Percentiles rank a stretch among this genome's conserved stretches.
phyloP scores from a whole-genome alignment of 805 yeast species.

The Jamesozyma gamospora region DNA sequence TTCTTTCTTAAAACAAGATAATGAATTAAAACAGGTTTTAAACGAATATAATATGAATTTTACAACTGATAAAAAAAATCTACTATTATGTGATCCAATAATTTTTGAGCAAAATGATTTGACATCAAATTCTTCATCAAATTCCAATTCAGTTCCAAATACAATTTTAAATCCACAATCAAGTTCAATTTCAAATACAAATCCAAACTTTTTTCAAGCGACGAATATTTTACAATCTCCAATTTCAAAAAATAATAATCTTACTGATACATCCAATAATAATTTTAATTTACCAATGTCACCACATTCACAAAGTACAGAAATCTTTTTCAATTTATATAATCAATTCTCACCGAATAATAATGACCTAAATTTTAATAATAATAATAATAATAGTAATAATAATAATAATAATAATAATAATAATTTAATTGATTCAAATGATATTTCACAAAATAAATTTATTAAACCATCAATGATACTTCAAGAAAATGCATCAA shows the following conservation, averaged over 20 bases:
- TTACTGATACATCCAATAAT: too few species aligned
- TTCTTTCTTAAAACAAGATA: slow-evolving; percentile 5
- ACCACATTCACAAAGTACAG: too few species aligned
- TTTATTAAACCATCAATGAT: slow-evolving; percentile 26
- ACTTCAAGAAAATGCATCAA: slow-evolving; percentile 20
- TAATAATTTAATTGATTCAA: neutral
- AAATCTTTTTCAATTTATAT: too few species aligned
- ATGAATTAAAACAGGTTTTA: slow-evolving; percentile 18
- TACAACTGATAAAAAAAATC: slow-evolving; percentile 2
- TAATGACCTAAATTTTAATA: too few species aligned
- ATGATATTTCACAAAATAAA: slow-evolving; percentile 3
- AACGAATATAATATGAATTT: slow-evolving; percentile 22
- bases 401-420: neutral
- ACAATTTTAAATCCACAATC: too few species aligned
- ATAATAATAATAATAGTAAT: neutral
- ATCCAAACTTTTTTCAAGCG: neutral
- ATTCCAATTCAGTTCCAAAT: neutral
- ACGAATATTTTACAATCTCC: too few species aligned
- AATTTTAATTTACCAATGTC: too few species aligned
- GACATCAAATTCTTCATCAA: neutral
- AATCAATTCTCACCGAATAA: too few species aligned
- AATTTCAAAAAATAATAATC: too few species aligned
- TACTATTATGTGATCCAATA: neutral
- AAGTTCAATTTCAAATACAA: neutral
- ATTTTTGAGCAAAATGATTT: too few species aligned